Evolutionary conservation across 768 basidiomycete genomes (phyloP), one percentile per base, ranked within the genome.

Genomic region (Polyporus arcularius): DNA sequence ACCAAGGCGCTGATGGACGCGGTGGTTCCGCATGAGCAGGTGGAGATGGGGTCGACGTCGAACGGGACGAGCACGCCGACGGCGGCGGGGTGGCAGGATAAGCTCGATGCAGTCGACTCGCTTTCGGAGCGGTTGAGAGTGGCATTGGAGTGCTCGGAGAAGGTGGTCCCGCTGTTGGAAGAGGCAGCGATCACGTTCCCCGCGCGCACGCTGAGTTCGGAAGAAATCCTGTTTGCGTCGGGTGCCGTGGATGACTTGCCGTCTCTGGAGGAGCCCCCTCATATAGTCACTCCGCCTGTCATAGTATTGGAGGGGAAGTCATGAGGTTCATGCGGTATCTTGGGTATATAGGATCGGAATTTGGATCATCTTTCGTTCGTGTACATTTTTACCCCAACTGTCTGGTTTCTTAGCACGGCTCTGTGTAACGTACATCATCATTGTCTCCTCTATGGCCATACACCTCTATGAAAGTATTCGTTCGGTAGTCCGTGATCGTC

Each of bases 81-180:
- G 48, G 39, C 53, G 26, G 53, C 53, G 32, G 61, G 46, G 41
- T 63, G 62, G 62, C 32, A 56, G 45, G 62, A 63, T 41, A 46
- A 55, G 48, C 53, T 42, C 43, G 41, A 39, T 26, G 53, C 53
- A 46, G 9, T 52, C 16, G 55, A 64, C 16, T 53, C 52, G 4
- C 43, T 60, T 4, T 55, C 60, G 38, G 64, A 62, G 31, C 42
- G 64, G 41, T 51, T 58, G 26, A 35, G 57, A 11, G 45, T 54
- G 12, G 62, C 57, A 18, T 53, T 63, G 8, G 62, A 63, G 52
- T 49, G 53, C 30, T 63, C 62, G 32, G 62, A 63, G 62, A 63
- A 63, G 42, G 49, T 58, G 10, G 58, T 58, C 21, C 21, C 60
- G 4, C 55, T 57, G 12, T 38, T 46, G 8, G 42, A 58, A 11